Evolutionary conservation across 305 asterid genomes (phyloP).

Genomic region (Fraxinus platypoda): DNA sequence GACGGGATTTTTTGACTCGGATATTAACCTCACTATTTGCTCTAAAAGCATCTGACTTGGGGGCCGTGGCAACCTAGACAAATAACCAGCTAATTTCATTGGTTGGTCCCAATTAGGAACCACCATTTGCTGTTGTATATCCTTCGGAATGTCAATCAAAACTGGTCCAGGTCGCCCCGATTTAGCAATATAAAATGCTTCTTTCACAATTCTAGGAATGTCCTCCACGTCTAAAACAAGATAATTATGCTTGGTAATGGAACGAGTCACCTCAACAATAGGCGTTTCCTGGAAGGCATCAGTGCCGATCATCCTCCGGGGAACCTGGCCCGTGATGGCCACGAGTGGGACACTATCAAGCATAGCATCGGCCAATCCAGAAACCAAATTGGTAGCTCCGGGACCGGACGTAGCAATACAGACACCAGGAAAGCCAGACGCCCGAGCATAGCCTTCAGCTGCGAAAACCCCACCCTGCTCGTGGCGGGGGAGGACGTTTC

Average conservation of each 20-base stretch:
- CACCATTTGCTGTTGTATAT: conserved; percentile 43
- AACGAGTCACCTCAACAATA: conserved; percentile 46
- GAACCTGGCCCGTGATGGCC: conserved; percentile 57
- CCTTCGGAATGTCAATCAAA: conserved; percentile 50
- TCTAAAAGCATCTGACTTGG: conserved; percentile 31
- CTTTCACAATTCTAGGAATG: conserved; percentile 45
- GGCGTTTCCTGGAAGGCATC: conserved; percentile 57
- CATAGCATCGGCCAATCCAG: conserved; percentile 49
- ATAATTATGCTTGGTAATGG: conserved; percentile 51
- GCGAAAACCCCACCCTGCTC: conserved; percentile 55
- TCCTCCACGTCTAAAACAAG: conserved; percentile 43
- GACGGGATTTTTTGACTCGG: conserved; percentile 39
- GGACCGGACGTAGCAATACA: conserved; percentile 62
- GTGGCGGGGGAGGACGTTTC: conserved; percentile 49
- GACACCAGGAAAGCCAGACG: conserved; percentile 44
- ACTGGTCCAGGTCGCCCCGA: conserved; percentile 54
- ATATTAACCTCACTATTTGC: conserved; percentile 38
- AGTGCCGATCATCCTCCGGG: conserved; percentile 50
- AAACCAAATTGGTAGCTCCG: conserved; percentile 48
- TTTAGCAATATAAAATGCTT: conserved; percentile 39
- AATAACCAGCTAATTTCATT: conserved; percentile 35
- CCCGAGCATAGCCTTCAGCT: conserved; percentile 56
- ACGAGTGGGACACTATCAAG: conserved; percentile 52
- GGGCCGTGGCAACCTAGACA: conserved; percentile 38
- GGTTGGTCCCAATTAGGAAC: conserved; percentile 50